These are phyloP conservation scores for Pilaira anomala DNA, from an alignment of 192 early-diverging fungal species.

Conservation along the genomic window DNA sequence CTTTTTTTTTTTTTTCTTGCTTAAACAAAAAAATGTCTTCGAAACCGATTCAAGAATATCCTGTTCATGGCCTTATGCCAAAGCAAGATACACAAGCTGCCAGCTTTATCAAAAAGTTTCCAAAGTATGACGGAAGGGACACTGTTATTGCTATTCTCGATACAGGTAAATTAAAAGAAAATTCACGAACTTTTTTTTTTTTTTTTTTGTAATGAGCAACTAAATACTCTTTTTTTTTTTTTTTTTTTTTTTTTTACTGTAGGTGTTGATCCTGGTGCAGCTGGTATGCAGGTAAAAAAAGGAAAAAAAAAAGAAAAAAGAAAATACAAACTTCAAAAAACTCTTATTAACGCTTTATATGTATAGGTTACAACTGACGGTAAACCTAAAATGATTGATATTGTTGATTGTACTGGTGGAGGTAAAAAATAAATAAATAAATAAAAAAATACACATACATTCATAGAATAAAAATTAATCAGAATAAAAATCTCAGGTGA, in stretches of 20 bases:
- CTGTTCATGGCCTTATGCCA: conserved; percentile 61
- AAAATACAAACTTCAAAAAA: background rate
- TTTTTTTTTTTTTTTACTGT: background rate
- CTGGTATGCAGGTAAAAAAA: conserved; percentile 67
- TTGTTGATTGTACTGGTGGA: conserved; percentile 92
- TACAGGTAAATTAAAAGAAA: conserved; percentile 49
- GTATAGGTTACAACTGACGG: conserved; percentile 77
- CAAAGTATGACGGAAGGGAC: conserved; percentile 85
- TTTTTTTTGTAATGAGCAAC: background rate
- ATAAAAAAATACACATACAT: background rate
- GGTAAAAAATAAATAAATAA: conserved; percentile 24
- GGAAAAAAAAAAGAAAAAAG: background rate
- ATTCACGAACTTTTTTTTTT: background rate
- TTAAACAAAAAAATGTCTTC: background rate
- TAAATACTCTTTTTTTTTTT: background rate
- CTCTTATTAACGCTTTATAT: background rate
- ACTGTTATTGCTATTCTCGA: conserved; percentile 90
- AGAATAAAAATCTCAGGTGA: conserved; percentile 58
- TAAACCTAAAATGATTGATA: conserved; percentile 86
- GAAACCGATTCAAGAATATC: conserved; percentile 46
- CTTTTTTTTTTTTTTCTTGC: background rate
- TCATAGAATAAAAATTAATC: no score
- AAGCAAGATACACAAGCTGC: conserved; percentile 81
- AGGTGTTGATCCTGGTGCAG: conserved; percentile 88
- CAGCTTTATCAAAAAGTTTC: conserved; percentile 76